phyloP scores from a whole-genome alignment of 2,329 filamentous ascomycete genomes.

The Zymoseptoria pseudotritici region DNA sequence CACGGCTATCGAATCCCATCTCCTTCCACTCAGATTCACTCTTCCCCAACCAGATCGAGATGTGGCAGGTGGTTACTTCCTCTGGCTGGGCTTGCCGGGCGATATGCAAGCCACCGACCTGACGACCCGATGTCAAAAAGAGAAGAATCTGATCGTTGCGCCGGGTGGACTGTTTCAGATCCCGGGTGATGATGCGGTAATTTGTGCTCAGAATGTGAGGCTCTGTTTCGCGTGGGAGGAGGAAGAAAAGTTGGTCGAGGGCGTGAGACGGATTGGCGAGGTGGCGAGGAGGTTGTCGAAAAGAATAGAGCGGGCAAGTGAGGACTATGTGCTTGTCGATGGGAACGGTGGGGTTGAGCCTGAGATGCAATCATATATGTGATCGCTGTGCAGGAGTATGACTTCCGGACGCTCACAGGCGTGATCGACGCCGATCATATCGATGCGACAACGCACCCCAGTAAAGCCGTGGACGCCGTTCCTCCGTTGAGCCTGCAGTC shows the following conservation, averaged over 20 bases:
- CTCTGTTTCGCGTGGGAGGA: constrained; percentile 69
- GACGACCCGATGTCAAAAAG: constrained; percentile 49
- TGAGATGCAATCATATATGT: constrained; percentile 9
- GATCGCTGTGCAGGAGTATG: not conserved
- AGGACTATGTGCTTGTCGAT: constrained; percentile 15
- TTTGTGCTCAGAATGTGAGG: constrained; percentile 54
- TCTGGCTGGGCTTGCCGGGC: constrained; percentile 64
- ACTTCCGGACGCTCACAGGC: too few relatives aligned
- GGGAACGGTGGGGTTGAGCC: constrained; percentile 6
- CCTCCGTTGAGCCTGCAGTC: too few relatives aligned
- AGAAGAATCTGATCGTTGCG: constrained; percentile 62
- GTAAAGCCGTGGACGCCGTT: too few relatives aligned
- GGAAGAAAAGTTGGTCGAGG: constrained; percentile 59
- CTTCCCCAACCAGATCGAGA: constrained; percentile 37
- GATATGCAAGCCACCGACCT: constrained; percentile 48
- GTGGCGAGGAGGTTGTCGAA: constrained; percentile 36
- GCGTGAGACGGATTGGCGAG: constrained; percentile 54
- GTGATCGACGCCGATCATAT: too few relatives aligned
- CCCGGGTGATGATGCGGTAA: constrained; percentile 38
- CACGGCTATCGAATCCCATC: constrained; percentile 49
- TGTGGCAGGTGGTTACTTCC: constrained; percentile 73
- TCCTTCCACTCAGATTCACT: constrained; percentile 57
- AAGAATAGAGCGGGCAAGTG: constrained; percentile 1
- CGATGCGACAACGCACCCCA: too few relatives aligned
- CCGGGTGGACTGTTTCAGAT: constrained; percentile 62